Percentiles rank a stretch among this genome's conserved stretches.
Conservation (phyloP, 2,329 filamentous ascomycete species). For the Teratosphaeria viscida region DNA sequence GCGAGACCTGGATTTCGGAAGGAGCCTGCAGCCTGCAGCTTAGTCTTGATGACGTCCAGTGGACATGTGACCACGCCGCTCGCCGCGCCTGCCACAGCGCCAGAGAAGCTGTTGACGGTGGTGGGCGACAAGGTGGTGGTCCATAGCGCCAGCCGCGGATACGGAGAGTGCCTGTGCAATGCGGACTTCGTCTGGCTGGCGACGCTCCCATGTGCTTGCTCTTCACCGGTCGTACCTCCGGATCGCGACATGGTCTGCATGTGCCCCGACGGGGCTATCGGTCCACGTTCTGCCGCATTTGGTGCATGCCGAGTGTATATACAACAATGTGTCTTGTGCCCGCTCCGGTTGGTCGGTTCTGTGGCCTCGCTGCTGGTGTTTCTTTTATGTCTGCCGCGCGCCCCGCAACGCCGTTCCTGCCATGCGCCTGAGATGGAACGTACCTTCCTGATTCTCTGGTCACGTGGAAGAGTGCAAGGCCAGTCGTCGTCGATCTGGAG, state of each 20-base stretch:
- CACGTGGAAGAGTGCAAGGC: not conserved
- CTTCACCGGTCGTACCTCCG: constrained; percentile 9
- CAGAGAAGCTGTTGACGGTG: constrained; percentile 70
- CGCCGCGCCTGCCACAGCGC: constrained; percentile 80
- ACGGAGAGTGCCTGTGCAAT: constrained; percentile 16
- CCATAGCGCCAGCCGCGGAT: constrained; percentile 29
- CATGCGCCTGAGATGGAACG: not conserved
- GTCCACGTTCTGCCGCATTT: not conserved
- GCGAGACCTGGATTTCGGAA: constrained; percentile 42
- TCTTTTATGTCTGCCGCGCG: not conserved
- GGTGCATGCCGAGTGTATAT: not conserved
- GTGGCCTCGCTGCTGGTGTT: not conserved
- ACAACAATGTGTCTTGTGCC: not conserved
- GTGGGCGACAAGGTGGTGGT: constrained; percentile 41
- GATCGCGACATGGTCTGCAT: constrained; percentile 18
- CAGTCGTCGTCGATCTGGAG: not conserved
- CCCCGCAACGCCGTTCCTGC: not conserved
- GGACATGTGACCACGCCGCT: constrained; percentile 93
- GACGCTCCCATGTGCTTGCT: constrained; percentile 16
- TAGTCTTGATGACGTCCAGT: constrained; percentile 98
- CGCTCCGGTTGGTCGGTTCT: not conserved
- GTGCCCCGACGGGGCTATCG: constrained; percentile 20
- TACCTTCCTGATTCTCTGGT: not conserved
- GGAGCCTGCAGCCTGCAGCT: constrained; percentile 87
- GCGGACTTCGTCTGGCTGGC: constrained; percentile 10